These are phyloP conservation scores for Kwoniella dejecticola DNA, from an alignment of 768 basidiomycete species.

Conservation along the genomic window DNA sequence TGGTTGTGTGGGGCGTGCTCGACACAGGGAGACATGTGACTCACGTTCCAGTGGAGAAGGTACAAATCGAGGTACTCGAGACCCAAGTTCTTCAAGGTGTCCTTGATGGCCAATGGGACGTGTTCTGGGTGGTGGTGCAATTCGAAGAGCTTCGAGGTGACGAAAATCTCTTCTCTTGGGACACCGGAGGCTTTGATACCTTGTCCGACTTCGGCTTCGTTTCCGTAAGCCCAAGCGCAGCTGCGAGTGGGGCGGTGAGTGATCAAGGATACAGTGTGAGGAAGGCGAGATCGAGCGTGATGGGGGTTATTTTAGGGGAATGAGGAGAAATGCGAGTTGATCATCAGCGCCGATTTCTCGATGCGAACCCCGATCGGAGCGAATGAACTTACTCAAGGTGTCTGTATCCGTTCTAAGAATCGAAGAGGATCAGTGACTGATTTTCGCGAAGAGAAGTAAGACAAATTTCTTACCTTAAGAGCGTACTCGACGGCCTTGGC, in stretches of 20 bases:
- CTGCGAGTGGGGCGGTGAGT: constrained; percentile 69
- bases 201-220: constrained; percentile 71
- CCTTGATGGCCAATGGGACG: constrained; percentile 68
- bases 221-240: constrained; percentile 65
- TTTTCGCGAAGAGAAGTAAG: not conserved
- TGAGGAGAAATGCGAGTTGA: not conserved
- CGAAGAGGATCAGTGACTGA: not conserved
- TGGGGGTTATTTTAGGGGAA: constrained; percentile 59
- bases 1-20: too few relatives aligned
- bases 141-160: constrained; percentile 61
- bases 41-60: constrained; percentile 51
- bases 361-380: constrained; percentile 22
- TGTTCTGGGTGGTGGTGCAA: constrained; percentile 68
- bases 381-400: constrained; percentile 57
- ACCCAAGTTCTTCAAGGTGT: constrained; percentile 57
- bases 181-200: constrained; percentile 71
- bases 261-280: too few relatives aligned
- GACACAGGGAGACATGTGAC: too few relatives aligned
- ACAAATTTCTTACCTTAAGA: constrained; percentile 36
- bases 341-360: constrained; percentile 55
- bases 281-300: constrained; percentile 68
- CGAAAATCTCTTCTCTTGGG: constrained; percentile 71
- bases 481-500: constrained; percentile 51
- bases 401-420: constrained; percentile 39
- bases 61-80: constrained; percentile 74